Base-by-base conservation (phyloP, 192 early-diverging fungal genomes). In the Mortierella antarctica region DNA sequence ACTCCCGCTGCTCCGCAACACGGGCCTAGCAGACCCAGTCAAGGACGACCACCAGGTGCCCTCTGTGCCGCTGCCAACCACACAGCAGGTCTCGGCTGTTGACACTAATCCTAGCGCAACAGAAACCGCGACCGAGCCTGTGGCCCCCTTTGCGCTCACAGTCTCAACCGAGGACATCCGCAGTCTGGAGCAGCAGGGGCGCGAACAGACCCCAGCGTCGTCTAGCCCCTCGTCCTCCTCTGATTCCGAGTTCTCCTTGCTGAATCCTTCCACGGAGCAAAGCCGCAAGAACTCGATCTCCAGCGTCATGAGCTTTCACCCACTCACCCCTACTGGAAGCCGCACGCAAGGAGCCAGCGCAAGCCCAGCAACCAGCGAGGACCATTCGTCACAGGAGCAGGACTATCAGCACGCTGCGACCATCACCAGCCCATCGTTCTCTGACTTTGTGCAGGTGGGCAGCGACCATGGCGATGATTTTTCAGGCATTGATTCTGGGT, bases 211-310 rank as follows among this genome's bases (percentile, higher is more conserved):
- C 46, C 61, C 76, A 53, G 56, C 45, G 2, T 71, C 76, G 3
- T 31, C 59, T 2, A 47, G 59, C 41, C 60, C 70, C 8, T 50
- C 77, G 0, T 62, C 65, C 20, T 58, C 67, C 2, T 76, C 74
- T 45, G 74, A 65, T 18, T 80, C 77, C 6, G 77, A 80, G 20
- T 80, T 58, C 48, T 80, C 70, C 23, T 31, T 80, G 7, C 65
- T 80, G 20, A 51, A 67, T 52, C 77, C 77, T 4, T 72, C 77
- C 6, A 39, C 76, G 6, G 76, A 79, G 57, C 76, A 79, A 47
- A 66, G 62, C 21, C 54, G 77, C 5, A 80, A 80, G 50, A 80
- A 72, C 60, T 80, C 77, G 4, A 50, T 80, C 1, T 62, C 77
- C 12, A 46, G 70, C 56, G 44, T 40, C 42, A 48, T 57, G 6